These are phyloP conservation scores for Colletotrichum cereale DNA, from an alignment of 2,329 filamentous ascomycete genomes.

Conservation along the genomic window DNA sequence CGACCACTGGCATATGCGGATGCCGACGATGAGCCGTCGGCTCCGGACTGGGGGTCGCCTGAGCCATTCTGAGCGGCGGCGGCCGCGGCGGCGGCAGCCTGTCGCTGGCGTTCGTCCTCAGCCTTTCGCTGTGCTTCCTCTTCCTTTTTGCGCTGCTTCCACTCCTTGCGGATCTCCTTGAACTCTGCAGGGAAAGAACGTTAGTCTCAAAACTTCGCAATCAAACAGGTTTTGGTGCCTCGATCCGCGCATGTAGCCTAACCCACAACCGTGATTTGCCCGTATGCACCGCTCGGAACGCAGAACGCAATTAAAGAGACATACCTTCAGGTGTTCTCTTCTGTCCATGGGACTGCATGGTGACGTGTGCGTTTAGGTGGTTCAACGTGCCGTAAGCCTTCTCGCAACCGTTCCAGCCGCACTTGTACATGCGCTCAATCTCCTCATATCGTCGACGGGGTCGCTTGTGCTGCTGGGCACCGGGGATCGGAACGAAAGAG, in stretches of 20 bases:
- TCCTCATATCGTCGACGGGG: constrained; percentile 95
- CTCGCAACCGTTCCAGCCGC: constrained; percentile 97
- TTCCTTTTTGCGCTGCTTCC: constrained; percentile 99
- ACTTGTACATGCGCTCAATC: constrained; percentile 99
- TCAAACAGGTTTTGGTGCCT: constrained; percentile 43
- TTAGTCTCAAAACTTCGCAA: constrained; percentile 42
- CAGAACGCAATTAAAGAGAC: constrained; percentile 46
- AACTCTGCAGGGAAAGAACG: constrained; percentile 75
- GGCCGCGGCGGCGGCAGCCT: constrained; percentile 53
- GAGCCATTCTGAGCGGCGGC: constrained; percentile 68
- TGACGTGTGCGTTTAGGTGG: constrained; percentile 97
- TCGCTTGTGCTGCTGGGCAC: constrained; percentile 96
- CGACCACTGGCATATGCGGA: constrained; percentile 70
- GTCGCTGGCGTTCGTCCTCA: constrained; percentile 84
- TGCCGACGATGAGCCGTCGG: constrained; percentile 66
- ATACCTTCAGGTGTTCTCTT: constrained; percentile 98
- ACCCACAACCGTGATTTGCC: constrained; percentile 53
- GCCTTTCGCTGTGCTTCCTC: constrained; percentile 91
- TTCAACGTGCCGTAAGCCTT: constrained; percentile 99
- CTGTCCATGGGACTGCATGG: constrained; percentile 95
- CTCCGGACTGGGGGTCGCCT: constrained; percentile 59
- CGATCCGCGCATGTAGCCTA: constrained; percentile 61
- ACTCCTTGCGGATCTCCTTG: constrained; percentile 98
- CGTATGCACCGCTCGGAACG: neutral
- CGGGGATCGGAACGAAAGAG: constrained; percentile 97